phyloP scores from a whole-genome alignment of 83 land plant genomes.

The Diphasiastrum complanatum region DNA sequence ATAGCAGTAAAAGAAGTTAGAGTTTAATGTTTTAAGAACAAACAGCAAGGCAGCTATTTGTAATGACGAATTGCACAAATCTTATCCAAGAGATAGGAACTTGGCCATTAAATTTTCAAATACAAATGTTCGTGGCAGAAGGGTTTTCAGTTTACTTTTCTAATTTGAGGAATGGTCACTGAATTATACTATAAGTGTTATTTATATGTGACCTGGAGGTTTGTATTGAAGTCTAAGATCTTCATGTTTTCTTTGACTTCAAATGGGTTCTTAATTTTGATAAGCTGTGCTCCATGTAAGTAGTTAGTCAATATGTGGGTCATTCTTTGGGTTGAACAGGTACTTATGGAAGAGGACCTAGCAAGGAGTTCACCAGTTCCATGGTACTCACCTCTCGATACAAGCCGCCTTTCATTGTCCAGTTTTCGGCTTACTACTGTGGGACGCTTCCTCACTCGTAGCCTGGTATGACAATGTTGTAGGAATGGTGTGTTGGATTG shows the following conservation, averaged over 20 bases:
- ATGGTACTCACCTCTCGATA: slow-evolving; percentile 89
- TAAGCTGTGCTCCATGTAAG: background rate
- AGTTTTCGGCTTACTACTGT: slow-evolving; percentile 73
- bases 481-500: no score
- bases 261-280: background rate
- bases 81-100: no score
- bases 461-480: slow-evolving; percentile 47
- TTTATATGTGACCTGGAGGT: background rate
- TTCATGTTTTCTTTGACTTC: background rate
- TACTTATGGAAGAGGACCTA: slow-evolving; percentile 82
- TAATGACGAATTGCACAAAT: no score
- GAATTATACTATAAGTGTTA: no score
- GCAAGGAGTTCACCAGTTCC: slow-evolving; percentile 66
- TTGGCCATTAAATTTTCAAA: no score
- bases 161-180: no score
- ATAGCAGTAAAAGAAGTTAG: no score
- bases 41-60: no score
- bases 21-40: no score
- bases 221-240: background rate
- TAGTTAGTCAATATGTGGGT: slow-evolving; percentile 10
- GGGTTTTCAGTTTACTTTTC: no score
- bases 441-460: slow-evolving; percentile 83
- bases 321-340: slow-evolving; percentile 33
- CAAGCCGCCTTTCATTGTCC: slow-evolving; percentile 55
- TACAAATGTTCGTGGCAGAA: no score